Percentiles rank a stretch among this genome's conserved stretches.
phyloP scores from a whole-genome alignment of 192 early-diverging fungal species.

The Kappamyces sp. region DNA sequence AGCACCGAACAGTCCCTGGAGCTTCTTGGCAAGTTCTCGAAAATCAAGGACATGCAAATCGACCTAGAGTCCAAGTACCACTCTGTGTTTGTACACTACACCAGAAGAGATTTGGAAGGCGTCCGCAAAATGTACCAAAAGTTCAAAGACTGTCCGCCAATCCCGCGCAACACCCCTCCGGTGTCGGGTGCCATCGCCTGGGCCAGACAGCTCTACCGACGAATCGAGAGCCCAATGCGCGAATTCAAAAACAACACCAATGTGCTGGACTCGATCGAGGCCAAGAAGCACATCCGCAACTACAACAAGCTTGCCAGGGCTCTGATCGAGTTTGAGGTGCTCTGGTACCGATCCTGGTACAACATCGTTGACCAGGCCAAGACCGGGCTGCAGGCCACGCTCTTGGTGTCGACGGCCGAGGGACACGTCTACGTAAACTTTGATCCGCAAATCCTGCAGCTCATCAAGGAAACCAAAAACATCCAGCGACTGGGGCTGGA shows the following conservation, averaged over 20 bases:
- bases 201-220: slow-evolving; percentile 55
- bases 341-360: slow-evolving; percentile 57
- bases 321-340: slow-evolving; percentile 55
- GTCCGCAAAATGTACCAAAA: slow-evolving; percentile 60
- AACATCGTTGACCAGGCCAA: slow-evolving; percentile 55
- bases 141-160: slow-evolving; percentile 53
- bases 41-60: slow-evolving; percentile 60
- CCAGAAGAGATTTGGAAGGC: slow-evolving; percentile 51
- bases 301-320: slow-evolving; percentile 63
- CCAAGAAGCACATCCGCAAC: slow-evolving; percentile 60
- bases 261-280: slow-evolving; percentile 49
- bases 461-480: slow-evolving; percentile 56
- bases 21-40: slow-evolving; percentile 49
- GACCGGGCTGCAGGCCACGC: slow-evolving; percentile 56
- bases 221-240: slow-evolving; percentile 56
- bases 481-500: slow-evolving; percentile 48
- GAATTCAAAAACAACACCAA: slow-evolving; percentile 47
- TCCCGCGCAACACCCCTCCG: slow-evolving; percentile 55
- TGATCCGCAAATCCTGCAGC: slow-evolving; percentile 53
- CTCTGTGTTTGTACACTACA: slow-evolving; percentile 58
- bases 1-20: slow-evolving; percentile 57
- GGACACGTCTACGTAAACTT: slow-evolving; percentile 55
- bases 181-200: slow-evolving; percentile 57
- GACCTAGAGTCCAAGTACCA: slow-evolving; percentile 65
- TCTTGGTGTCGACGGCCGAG: slow-evolving; percentile 49